These are phyloP conservation scores for Prunus dulcis DNA, from an alignment of 306 rosid genomes.

Conservation along the genomic window DNA sequence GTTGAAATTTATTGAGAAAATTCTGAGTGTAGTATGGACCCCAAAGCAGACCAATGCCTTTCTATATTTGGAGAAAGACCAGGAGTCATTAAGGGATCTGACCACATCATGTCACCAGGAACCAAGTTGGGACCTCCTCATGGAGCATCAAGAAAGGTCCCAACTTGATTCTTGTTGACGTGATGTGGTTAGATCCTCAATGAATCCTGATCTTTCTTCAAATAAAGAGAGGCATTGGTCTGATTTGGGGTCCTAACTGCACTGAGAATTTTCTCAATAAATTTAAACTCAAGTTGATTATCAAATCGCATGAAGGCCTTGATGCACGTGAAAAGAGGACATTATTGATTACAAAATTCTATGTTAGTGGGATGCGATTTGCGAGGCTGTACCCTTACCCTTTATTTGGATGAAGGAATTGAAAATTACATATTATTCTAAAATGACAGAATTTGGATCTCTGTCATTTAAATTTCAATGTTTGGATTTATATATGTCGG, in stretches of 20 bases:
- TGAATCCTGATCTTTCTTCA: conserved; percentile 65
- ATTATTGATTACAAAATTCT: too few species aligned
- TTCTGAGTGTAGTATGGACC: conserved; percentile 89
- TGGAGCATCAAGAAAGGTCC: conserved; percentile 87
- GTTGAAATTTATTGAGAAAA: conserved; percentile 57
- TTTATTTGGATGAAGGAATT: too few species aligned
- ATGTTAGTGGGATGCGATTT: too few species aligned
- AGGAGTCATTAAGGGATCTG: conserved; percentile 70
- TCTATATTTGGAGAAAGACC: conserved; percentile 83
- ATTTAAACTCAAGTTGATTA: conserved; percentile 42
- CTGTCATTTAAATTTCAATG: too few species aligned
- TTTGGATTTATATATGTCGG: too few species aligned
- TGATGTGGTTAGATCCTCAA: conserved; percentile 91
- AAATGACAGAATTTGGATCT: too few species aligned
- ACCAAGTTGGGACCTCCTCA: conserved; percentile 85
- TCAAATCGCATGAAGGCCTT: too few species aligned
- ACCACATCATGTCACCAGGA: conserved; percentile 94
- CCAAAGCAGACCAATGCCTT: conserved; percentile 83
- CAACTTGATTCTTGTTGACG: conserved; percentile 89
- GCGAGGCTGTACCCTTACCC: too few species aligned
- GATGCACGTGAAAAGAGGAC: too few species aligned
- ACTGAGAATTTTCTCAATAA: conserved; percentile 78
- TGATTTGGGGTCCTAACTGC: conserved; percentile 85
- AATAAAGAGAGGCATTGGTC: conserved; percentile 82
- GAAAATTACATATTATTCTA: too few species aligned